Evolutionary conservation across 2,329 filamentous ascomycete genomes (phyloP).

Genomic region (Fusarium transvaalense): DNA sequence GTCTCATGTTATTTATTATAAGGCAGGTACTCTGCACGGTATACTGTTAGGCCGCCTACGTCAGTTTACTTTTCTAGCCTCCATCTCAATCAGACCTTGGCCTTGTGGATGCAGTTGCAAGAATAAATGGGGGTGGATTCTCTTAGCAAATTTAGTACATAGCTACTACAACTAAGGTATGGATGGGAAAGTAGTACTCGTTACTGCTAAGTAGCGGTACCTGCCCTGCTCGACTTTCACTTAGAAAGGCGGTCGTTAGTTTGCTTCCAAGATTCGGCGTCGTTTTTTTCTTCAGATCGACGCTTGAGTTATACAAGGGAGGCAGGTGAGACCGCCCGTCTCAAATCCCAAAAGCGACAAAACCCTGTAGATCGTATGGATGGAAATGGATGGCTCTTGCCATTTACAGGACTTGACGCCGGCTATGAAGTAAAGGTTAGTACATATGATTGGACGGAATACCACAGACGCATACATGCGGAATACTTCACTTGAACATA

Average conservation of each 20-base stretch:
- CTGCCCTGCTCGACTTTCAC: neutral
- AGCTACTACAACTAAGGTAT: neutral
- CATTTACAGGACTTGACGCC: slow-evolving; percentile 37
- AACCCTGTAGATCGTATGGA: slow-evolving; percentile 40
- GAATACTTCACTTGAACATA: neutral
- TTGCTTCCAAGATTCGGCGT: slow-evolving; percentile 6
- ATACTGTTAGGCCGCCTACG: slow-evolving; percentile 13
- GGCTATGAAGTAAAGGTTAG: neutral
- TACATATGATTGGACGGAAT: slow-evolving; percentile 20
- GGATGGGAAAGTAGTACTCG: neutral
- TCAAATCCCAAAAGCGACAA: slow-evolving; percentile 27
- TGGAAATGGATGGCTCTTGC: slow-evolving; percentile 36
- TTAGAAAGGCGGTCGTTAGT: neutral
- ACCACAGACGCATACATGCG: neutral
- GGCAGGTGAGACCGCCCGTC: slow-evolving; percentile 32
- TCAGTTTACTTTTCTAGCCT: slow-evolving; percentile 12
- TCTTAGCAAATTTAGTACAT: neutral
- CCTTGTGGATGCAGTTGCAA: slow-evolving; percentile 7
- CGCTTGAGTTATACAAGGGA: slow-evolving; percentile 31
- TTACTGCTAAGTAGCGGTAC: neutral
- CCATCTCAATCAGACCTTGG: slow-evolving; percentile 3
- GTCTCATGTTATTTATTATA: neutral
- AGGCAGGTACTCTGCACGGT: neutral
- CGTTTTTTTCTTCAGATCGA: slow-evolving; percentile 24
- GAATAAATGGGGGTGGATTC: slow-evolving; percentile 2